Evolutionary conservation across 169 alveolate species (phyloP).

Genomic region (Plasmodium reichenowi): DNA sequence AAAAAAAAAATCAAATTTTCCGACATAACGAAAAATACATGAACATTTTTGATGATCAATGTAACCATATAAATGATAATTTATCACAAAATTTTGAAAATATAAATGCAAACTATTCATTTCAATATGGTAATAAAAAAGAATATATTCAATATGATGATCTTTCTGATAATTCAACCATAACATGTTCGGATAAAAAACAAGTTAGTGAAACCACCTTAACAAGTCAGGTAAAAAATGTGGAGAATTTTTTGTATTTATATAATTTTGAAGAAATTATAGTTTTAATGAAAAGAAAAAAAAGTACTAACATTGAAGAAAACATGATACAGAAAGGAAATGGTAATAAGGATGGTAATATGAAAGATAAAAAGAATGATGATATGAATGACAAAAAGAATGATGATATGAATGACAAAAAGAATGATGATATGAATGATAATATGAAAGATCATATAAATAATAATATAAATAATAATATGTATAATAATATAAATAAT

Average conservation of each 20-base stretch:
- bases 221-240: background rate
- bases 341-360: background rate
- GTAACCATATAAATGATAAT: no score
- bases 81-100: no score
- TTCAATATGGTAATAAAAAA: background rate
- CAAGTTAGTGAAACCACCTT: background rate
- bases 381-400: no score
- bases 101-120: no score
- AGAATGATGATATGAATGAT: no score
- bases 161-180: slow-evolving; percentile 3
- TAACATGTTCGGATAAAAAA: background rate
- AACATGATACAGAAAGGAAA: background rate
- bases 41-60: no score
- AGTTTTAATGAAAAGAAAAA: slow-evolving; percentile 19
- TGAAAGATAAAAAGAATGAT: background rate
- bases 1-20: no score
- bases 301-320: background rate
- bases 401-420: no score
- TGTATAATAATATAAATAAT: no score
- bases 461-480: no score
- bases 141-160: background rate
- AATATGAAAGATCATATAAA: no score
- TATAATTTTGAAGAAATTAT: slow-evolving; percentile 22
- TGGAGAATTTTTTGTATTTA: slow-evolving; percentile 6
- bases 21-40: no score